Percentiles rank a stretch among this genome's conserved stretches.
Conservation (phyloP, 225 moss, liverwort and hornwort species). For the Sphagnum tenellum region DNA sequence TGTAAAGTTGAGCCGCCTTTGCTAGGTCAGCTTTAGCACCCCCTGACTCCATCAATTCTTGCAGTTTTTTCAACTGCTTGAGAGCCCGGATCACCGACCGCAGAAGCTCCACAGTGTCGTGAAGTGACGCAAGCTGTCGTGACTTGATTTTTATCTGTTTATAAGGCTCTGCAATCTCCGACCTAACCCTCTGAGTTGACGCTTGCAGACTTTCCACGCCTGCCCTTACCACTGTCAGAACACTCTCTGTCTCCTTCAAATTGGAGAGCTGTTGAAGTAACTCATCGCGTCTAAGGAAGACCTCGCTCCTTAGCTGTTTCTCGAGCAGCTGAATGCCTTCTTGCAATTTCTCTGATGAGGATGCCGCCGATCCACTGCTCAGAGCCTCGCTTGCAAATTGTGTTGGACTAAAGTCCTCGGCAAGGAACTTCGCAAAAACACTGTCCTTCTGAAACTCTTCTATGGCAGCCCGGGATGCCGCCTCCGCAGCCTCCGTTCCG, state of each 20-base stretch:
- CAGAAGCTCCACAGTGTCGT: constrained; percentile 85
- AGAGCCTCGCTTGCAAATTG: constrained; percentile 90
- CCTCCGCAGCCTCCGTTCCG: constrained; percentile 51
- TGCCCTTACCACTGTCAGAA: constrained; percentile 75
- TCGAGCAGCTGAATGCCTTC: constrained; percentile 90
- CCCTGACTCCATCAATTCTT: constrained; percentile 74
- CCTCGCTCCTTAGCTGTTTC: constrained; percentile 92
- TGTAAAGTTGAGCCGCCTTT: constrained; percentile 80
- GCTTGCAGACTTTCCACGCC: constrained; percentile 91
- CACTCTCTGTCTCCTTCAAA: constrained; percentile 94
- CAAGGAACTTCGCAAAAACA: constrained; percentile 80
- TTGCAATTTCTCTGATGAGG: constrained; percentile 91
- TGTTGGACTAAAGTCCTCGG: constrained; percentile 79
- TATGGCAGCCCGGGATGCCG: constrained; percentile 62
- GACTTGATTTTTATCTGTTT: constrained; percentile 86
- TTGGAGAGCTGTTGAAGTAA: constrained; percentile 85
- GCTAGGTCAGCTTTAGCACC: constrained; percentile 71
- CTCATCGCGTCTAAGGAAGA: constrained; percentile 75
- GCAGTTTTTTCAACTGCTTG: constrained; percentile 77
- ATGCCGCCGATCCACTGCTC: constrained; percentile 80
- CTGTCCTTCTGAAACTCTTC: constrained; percentile 81
- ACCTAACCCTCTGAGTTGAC: constrained; percentile 82
- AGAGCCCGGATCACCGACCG: constrained; percentile 77
- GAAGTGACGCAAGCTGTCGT: constrained; percentile 71
- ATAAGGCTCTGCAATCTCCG: constrained; percentile 94